Percentiles rank a stretch among this genome's conserved stretches.
These are phyloP conservation scores for Pythium monospermum DNA, from an alignment of 352 stramenopile species.

Conservation along the genomic window DNA sequence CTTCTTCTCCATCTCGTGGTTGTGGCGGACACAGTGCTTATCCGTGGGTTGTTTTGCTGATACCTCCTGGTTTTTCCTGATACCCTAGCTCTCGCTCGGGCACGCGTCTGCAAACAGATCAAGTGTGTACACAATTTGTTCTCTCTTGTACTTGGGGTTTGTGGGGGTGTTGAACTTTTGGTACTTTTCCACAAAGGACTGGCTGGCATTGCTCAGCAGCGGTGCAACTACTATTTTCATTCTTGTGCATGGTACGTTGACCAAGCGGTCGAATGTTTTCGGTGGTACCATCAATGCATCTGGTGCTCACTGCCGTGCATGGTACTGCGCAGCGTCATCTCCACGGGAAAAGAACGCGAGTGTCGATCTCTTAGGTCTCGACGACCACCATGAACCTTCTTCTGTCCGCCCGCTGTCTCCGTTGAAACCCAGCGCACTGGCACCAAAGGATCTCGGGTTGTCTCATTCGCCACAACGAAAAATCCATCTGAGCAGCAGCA, in stretches of 20 bases:
- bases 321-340: background rate
- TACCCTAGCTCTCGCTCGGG: too few relatives aligned
- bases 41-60: background rate
- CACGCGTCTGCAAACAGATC: background rate
- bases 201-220: background rate
- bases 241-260: background rate
- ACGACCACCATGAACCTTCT: background rate
- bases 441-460: background rate
- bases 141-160: background rate
- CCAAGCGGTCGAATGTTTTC: background rate
- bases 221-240: background rate
- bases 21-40: background rate
- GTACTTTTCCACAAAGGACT: background rate
- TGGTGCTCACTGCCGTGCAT: too few relatives aligned
- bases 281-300: too few relatives aligned
- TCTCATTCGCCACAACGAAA: background rate
- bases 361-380: slow-evolving; percentile 16
- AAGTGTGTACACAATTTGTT: background rate
- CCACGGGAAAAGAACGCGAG: background rate
- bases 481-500: background rate
- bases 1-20: background rate
- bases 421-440: background rate
- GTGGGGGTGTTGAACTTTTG: too few relatives aligned
- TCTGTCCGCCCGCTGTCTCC: slow-evolving; percentile 1
- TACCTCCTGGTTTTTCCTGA: too few relatives aligned